A percentile compares a stretch with the other conserved stretches of the same genome.
Evolutionary conservation across 345 rosid genomes (phyloP).

Genomic region (Garcia nutans): DNA sequence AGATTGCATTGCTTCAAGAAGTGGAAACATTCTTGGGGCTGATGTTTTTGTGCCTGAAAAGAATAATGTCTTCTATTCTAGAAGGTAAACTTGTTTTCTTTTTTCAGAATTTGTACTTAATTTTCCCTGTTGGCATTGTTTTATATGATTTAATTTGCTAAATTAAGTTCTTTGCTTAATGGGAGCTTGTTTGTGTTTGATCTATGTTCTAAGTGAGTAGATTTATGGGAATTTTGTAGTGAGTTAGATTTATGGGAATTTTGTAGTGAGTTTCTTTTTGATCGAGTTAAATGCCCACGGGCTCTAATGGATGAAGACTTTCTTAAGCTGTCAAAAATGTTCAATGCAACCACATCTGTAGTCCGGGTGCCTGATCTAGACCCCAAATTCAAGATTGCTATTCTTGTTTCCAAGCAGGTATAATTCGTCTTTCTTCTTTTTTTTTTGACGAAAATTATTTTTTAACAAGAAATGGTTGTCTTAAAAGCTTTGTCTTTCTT

Average conservation of each 20-base stretch:
- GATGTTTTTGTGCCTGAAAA: constrained; percentile 89
- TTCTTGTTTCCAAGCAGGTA: constrained; percentile 90
- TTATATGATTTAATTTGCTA: background rate
- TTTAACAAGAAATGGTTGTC: background rate
- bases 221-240: too few species aligned
- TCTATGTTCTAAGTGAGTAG: background rate
- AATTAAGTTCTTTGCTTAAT: background rate
- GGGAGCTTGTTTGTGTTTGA: constrained; percentile 5
- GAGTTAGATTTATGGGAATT: constrained; percentile 11
- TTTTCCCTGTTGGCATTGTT: background rate
- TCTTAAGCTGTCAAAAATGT: constrained; percentile 51
- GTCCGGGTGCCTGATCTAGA: constrained; percentile 79
- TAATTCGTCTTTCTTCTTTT: background rate
- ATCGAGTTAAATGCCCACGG: constrained; percentile 77
- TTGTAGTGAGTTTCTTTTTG: constrained; percentile 70
- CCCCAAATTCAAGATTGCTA: constrained; percentile 81
- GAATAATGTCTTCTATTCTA: constrained; percentile 75
- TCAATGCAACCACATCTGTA: constrained; percentile 58
- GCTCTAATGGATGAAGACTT: constrained; percentile 73
- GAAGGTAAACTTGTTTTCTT: constrained; percentile 51
- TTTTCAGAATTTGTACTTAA: background rate
- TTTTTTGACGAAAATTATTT: background rate
- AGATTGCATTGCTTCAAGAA: constrained; percentile 87
- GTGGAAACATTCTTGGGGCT: constrained; percentile 87
- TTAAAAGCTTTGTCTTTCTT: background rate